phyloP scores from a whole-genome alignment of 2,329 filamentous ascomycete species.

The Fusarium concolor region DNA sequence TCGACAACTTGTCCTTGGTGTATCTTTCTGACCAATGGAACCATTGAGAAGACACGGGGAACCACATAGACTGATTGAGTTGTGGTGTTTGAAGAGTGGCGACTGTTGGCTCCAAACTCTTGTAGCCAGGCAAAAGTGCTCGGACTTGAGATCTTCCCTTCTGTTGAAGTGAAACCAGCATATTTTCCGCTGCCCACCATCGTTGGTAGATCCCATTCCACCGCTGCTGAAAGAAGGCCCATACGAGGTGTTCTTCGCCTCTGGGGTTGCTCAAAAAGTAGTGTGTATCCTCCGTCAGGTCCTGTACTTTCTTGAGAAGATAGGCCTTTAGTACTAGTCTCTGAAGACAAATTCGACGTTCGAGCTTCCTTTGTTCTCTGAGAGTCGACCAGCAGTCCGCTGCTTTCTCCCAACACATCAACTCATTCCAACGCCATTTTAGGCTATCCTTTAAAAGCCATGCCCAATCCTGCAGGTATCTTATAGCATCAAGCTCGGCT shows the following conservation, averaged over 20 bases:
- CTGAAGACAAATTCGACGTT: background rate
- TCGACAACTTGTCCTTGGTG: background rate
- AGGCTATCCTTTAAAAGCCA: background rate
- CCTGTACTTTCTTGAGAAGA: accelerated
- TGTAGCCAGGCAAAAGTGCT: background rate
- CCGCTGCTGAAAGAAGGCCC: accelerated
- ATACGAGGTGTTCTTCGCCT: accelerated
- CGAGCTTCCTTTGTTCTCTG: background rate
- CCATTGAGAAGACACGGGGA: background rate
- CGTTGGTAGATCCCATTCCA: accelerated
- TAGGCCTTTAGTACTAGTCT: background rate
- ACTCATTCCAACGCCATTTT: background rate
- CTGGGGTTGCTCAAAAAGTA: accelerated
- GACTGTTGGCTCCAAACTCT: accelerated
- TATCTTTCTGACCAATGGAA: background rate
- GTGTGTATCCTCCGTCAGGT: accelerated
- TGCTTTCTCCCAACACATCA: background rate
- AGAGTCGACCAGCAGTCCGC: background rate
- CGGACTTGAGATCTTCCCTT: accelerated
- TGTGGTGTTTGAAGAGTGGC: accelerated
- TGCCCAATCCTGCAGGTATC: background rate
- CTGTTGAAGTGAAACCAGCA: accelerated
- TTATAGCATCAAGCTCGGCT: accelerated
- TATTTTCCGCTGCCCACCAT: background rate
- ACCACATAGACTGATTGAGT: background rate